Conservation (phyloP, 2,329 filamentous ascomycete species). For the Aspergillus japonicus region DNA sequence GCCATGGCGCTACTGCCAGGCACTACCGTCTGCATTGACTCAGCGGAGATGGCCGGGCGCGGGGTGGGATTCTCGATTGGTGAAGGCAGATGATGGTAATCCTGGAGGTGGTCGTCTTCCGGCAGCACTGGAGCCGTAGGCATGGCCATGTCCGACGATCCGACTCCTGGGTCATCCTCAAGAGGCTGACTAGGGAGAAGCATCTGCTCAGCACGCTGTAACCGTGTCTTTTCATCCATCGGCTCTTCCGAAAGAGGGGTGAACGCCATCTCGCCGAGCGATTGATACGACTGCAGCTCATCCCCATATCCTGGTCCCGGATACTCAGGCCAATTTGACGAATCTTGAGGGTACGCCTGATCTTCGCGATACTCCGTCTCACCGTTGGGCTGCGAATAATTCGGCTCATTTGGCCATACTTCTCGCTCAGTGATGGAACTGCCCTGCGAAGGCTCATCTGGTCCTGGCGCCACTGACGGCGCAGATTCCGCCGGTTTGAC, state of each 20-base stretch:
- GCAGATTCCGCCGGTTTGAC: conserved; percentile 44
- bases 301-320: conserved; percentile 22
- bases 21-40: conserved; percentile 33
- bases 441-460: conserved; percentile 24
- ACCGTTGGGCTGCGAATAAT: conserved; percentile 16
- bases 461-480: conserved; percentile 30
- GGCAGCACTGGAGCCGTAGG: conserved; percentile 48
- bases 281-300: conserved; percentile 22
- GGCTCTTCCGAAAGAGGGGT: conserved; percentile 58
- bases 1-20: conserved; percentile 42
- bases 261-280: conserved; percentile 27
- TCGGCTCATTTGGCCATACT: conserved; percentile 27
- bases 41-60: conserved; percentile 28
- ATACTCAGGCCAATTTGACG: conserved; percentile 30
- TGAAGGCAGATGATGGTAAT: conserved; percentile 35
- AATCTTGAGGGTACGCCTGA: conserved; percentile 22
- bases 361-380: conserved; percentile 30
- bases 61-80: conserved; percentile 20
- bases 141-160: conserved; percentile 44
- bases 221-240: conserved; percentile 77
- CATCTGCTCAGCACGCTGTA: conserved; percentile 73
- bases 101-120: conserved; percentile 56
- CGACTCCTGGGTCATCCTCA: conserved; percentile 39
- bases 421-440: conserved; percentile 25
- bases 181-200: conserved; percentile 79